These are phyloP conservation scores for Amphicarpaea edgeworthii DNA, from an alignment of 306 rosid genomes.

Conservation along the genomic window DNA sequence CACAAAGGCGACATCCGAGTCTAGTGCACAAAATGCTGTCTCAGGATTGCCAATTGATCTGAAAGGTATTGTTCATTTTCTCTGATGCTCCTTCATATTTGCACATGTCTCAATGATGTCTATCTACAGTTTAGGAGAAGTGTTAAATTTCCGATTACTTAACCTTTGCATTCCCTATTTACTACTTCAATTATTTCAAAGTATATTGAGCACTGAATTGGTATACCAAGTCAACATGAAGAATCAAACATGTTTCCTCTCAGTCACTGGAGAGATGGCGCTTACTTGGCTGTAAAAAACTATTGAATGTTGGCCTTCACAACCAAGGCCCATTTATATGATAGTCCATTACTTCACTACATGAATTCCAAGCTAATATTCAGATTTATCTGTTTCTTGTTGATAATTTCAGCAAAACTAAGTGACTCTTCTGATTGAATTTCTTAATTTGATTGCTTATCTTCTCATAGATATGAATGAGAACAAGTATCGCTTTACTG, in stretches of 20 bases:
- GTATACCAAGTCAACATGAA: conserved; percentile 3
- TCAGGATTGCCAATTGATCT: conserved; percentile 84
- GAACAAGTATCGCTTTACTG: conserved; percentile 25
- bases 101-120: conserved; percentile 27
- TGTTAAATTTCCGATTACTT: conserved; percentile 2
- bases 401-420: conserved; percentile 1
- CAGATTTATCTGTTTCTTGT: conserved; percentile 28
- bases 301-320: conserved; percentile 26
- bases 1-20: conserved; percentile 74
- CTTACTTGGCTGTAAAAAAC: conserved; percentile 34
- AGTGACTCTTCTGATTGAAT: conserved; percentile 6
- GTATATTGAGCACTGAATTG: neutral
- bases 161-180: neutral
- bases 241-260: conserved; percentile 3
- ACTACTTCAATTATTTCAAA: neutral
- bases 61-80: conserved; percentile 61
- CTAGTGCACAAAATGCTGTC: conserved; percentile 58
- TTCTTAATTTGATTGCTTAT: neutral
- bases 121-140: conserved; percentile 4
- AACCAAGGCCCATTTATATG: conserved; percentile 15
- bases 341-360: conserved; percentile 7
- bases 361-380: conserved; percentile 4
- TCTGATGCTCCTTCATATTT: neutral
- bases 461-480: conserved; percentile 4
- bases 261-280: neutral